These are phyloP conservation scores for Fibroporia radiculosa DNA, from an alignment of 768 basidiomycete species.

Conservation along the genomic window DNA sequence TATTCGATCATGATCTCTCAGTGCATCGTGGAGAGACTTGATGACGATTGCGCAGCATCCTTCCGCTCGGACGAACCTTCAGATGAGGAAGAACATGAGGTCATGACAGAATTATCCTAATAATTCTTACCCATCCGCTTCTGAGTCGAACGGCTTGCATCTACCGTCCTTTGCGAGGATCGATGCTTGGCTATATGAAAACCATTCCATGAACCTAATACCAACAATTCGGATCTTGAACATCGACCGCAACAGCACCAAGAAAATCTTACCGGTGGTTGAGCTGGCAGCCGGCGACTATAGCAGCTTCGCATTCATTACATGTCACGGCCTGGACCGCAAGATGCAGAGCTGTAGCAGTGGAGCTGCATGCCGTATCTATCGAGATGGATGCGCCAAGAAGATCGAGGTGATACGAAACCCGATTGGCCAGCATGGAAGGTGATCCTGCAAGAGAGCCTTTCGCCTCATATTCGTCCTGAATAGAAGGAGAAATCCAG, in stretches of 20 bases:
- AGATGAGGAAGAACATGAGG: not conserved
- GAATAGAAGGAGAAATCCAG: not conserved
- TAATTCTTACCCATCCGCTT: slow-evolving; percentile 32
- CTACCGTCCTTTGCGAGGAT: slow-evolving; percentile 34
- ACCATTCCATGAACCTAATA: slow-evolving; percentile 27
- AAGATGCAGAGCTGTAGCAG: slow-evolving; percentile 38
- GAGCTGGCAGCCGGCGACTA: slow-evolving; percentile 37
- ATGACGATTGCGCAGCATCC: slow-evolving; percentile 32
- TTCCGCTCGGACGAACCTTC: slow-evolving; percentile 32
- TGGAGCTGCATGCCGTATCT: slow-evolving; percentile 46
- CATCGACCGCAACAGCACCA: not conserved
- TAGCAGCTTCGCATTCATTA: slow-evolving; percentile 41
- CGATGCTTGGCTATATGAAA: slow-evolving; percentile 29
- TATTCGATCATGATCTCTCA: slow-evolving; percentile 33
- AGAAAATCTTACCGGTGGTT: slow-evolving; percentile 27
- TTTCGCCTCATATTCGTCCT: slow-evolving; percentile 28
- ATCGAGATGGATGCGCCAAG: slow-evolving; percentile 41
- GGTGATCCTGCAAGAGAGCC: slow-evolving; percentile 30
- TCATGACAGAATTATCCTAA: not conserved
- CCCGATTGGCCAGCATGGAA: slow-evolving; percentile 31
- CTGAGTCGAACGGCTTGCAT: slow-evolving; percentile 37
- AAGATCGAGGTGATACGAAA: slow-evolving; percentile 34
- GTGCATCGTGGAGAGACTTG: slow-evolving; percentile 31
- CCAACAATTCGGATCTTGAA: not conserved
- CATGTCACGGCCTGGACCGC: slow-evolving; percentile 34